Percentiles rank a stretch among this genome's conserved stretches.
These are phyloP conservation scores for Monosporascus sp. DNA, from an alignment of 2,329 filamentous ascomycete genomes.

Conservation along the genomic window DNA sequence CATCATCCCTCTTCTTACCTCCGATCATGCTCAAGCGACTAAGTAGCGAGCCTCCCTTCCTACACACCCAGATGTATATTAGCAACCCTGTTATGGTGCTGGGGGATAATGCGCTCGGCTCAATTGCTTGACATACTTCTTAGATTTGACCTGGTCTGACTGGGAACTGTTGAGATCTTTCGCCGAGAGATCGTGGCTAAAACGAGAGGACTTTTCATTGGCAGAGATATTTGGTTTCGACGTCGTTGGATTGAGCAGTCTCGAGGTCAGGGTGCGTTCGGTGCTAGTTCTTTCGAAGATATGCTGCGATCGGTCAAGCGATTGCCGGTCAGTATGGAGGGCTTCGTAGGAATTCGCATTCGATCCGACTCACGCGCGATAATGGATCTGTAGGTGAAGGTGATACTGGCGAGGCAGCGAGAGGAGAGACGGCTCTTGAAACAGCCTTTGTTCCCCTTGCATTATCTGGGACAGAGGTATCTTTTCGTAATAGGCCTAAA, in stretches of 20 bases:
- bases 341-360: slow-evolving; percentile 3
- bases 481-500: slow-evolving; percentile 19
- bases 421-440: slow-evolving; percentile 12
- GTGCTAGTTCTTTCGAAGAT: slow-evolving; percentile 34
- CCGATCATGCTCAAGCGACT: slow-evolving; percentile 74
- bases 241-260: slow-evolving; percentile 41
- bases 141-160: slow-evolving; percentile 49
- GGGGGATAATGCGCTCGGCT: background rate
- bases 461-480: slow-evolving; percentile 17
- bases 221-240: slow-evolving; percentile 46
- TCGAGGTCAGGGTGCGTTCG: slow-evolving; percentile 31
- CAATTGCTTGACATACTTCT: slow-evolving; percentile 49
- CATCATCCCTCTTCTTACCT: slow-evolving; percentile 66
- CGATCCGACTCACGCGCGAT: slow-evolving; percentile 52
- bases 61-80: slow-evolving; percentile 27
- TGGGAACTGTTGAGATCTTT: slow-evolving; percentile 26
- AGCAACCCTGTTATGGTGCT: background rate
- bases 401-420: slow-evolving; percentile 25
- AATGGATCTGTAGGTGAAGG: slow-evolving; percentile 53
- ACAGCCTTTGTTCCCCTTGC: slow-evolving; percentile 17
- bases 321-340: slow-evolving; percentile 4
- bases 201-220: slow-evolving; percentile 33
- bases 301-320: slow-evolving; percentile 31
- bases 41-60: slow-evolving; percentile 85
- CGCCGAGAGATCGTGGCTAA: slow-evolving; percentile 35